phyloP scores from a whole-genome alignment of 257 asterid species.

The Scutellaria barbata region DNA sequence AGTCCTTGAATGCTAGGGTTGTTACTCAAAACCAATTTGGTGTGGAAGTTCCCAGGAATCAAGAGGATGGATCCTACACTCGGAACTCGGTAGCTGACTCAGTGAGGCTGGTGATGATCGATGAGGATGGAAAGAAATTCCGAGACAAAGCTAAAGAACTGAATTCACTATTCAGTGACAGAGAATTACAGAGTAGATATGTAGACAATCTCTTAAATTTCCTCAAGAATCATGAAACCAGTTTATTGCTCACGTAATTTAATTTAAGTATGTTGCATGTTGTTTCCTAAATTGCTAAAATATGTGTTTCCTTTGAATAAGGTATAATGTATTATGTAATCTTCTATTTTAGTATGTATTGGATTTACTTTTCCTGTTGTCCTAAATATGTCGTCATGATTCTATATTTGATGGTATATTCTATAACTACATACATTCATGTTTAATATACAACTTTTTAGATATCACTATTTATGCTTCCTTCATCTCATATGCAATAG shows the following conservation, averaged over 20 bases:
- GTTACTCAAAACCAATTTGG: constrained; percentile 29
- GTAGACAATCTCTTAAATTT: constrained; percentile 26
- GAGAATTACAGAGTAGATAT: constrained; percentile 22
- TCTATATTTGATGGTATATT: too few species aligned
- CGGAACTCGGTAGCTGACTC: constrained; percentile 42
- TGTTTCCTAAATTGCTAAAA: too few species aligned
- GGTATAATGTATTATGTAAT: too few species aligned
- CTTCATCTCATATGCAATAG: not conserved
- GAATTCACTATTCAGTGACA: constrained; percentile 30
- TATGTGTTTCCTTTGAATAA: too few species aligned
- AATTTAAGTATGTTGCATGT: too few species aligned
- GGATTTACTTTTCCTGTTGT: too few species aligned
- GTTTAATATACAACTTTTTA: too few species aligned
- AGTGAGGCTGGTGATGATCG: constrained; percentile 36
- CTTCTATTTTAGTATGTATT: too few species aligned
- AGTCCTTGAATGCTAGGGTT: constrained; percentile 38
- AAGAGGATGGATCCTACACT: constrained; percentile 40
- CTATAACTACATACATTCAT: too few species aligned
- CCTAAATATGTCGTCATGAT: too few species aligned
- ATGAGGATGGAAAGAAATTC: constrained; percentile 22
- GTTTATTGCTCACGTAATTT: too few species aligned
- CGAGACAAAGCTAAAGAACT: constrained; percentile 36
- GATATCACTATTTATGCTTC: too few species aligned
- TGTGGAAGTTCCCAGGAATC: constrained; percentile 32
- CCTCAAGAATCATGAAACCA: constrained; percentile 33